Evolutionary conservation across 352 stramenopile genomes (phyloP).

Genomic region (Globisporangium emineosum): DNA sequence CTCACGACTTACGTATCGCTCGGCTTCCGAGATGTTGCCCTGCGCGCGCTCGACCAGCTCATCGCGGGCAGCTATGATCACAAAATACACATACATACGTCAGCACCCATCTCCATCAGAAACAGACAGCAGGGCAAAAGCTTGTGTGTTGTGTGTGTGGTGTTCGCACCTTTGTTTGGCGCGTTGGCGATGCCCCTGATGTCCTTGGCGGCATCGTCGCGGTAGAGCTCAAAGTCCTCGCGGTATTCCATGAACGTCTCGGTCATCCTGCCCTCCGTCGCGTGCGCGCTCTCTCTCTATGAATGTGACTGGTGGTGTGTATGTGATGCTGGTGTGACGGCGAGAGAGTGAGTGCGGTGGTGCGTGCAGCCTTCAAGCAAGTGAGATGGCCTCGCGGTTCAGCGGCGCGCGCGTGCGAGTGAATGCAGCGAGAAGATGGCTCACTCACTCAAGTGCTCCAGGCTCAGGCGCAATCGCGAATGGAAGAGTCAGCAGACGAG

Average conservation of each 20-base stretch:
- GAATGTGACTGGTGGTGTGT: not conserved
- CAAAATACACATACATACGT: slow-evolving; percentile 1
- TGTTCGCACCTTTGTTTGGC: slow-evolving; percentile 18
- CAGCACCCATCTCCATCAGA: no score
- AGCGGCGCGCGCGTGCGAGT: no score
- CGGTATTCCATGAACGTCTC: slow-evolving; percentile 78
- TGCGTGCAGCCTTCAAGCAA: not conserved
- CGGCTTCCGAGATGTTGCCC: slow-evolving; percentile 70
- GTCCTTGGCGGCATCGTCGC: slow-evolving; percentile 69
- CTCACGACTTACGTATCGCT: slow-evolving; percentile 52
- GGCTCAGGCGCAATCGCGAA: no score
- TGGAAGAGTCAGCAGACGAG: no score
- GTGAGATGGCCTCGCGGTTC: no score
- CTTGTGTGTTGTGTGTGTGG: not conserved
- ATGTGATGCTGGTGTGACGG: not conserved
- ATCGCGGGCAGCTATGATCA: slow-evolving; percentile 31
- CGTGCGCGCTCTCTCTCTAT: not conserved
- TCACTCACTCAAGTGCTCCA: no score
- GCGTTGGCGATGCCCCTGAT: slow-evolving; percentile 63
- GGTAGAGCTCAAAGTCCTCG: slow-evolving; percentile 84
- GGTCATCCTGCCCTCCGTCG: slow-evolving; percentile 45
- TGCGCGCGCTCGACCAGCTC: slow-evolving; percentile 54
- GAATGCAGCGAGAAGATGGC: no score
- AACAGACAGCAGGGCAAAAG: no score
- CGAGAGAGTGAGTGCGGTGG: not conserved